These are phyloP conservation scores for Boeremia exigua DNA, from an alignment of 2,329 filamentous ascomycete species.

Conservation along the genomic window DNA sequence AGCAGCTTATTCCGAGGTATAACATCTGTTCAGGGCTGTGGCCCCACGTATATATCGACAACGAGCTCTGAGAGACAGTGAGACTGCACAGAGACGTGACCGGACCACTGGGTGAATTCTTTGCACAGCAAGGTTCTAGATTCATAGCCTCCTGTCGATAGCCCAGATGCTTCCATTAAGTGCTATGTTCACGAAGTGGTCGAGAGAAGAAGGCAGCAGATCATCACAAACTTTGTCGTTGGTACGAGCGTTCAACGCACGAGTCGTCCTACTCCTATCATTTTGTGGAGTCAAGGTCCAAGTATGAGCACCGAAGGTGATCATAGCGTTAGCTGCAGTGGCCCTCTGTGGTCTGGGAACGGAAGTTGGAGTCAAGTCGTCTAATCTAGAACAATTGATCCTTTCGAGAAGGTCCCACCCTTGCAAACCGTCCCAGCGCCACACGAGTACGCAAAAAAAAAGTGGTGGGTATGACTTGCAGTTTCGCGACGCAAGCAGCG, in stretches of 20 bases:
- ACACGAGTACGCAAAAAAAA: neutral
- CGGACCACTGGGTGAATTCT: too few species aligned
- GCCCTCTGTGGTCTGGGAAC: neutral
- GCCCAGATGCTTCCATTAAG: neutral
- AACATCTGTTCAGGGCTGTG: too few species aligned
- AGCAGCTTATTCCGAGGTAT: too few species aligned
- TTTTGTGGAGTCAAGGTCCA: slow-evolving; percentile 2
- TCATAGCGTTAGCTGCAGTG: slow-evolving; percentile 2
- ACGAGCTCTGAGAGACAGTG: too few species aligned
- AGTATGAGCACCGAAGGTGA: neutral
- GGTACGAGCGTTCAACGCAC: neutral
- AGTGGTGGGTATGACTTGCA: too few species aligned
- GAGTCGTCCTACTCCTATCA: neutral
- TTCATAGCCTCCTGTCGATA: neutral
- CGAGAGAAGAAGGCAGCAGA: neutral
- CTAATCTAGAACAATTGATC: slow-evolving; percentile 4
- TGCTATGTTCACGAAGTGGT: neutral
- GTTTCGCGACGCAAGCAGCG: neutral
- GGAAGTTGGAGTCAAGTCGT: slow-evolving; percentile 2
- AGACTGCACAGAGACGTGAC: too few species aligned
- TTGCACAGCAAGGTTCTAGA: too few species aligned
- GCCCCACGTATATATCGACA: too few species aligned
- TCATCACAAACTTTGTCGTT: slow-evolving; percentile 5
- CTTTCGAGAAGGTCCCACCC: neutral
- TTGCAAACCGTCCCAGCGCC: neutral